These are phyloP conservation scores for Saitozyma sp. DNA, from an alignment of 768 basidiomycete genomes.

Conservation along the genomic window DNA sequence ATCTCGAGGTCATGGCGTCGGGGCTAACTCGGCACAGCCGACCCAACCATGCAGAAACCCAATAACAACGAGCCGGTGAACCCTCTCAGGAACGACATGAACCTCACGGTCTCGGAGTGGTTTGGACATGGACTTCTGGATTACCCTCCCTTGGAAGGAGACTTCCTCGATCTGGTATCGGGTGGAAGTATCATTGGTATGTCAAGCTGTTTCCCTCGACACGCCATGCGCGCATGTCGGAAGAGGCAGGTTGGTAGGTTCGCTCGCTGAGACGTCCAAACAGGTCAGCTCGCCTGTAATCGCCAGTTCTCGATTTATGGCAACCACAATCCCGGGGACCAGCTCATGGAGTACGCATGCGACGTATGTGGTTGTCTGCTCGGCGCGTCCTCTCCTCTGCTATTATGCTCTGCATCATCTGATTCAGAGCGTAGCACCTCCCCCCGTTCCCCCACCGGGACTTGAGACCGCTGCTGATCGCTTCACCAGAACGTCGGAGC, in stretches of 20 bases:
- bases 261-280: background rate
- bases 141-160: slow-evolving; percentile 35
- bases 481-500: slow-evolving; percentile 12
- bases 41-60: slow-evolving; percentile 11
- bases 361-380: slow-evolving; percentile 5
- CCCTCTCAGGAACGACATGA: slow-evolving; percentile 21
- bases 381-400: too few species aligned
- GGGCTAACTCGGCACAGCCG: too few species aligned
- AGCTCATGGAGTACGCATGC: slow-evolving; percentile 19
- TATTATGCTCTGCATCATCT: too few species aligned
- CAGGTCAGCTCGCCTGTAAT: slow-evolving; percentile 28
- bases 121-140: slow-evolving; percentile 35
- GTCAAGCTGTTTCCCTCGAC: slow-evolving; percentile 5
- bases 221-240: too few species aligned
- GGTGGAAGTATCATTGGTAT: slow-evolving; percentile 35
- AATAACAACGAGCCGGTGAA: slow-evolving; percentile 33
- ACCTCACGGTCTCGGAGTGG: slow-evolving; percentile 30
- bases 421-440: too few species aligned
- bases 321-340: too few species aligned
- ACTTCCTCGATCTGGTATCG: slow-evolving; percentile 32
- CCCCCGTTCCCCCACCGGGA: too few species aligned
- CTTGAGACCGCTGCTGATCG: background rate
- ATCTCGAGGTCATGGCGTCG: too few species aligned
- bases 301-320: slow-evolving; percentile 13
- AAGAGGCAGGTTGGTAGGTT: background rate